A percentile compares a stretch with the other conserved stretches of the same genome.
Conservation (phyloP, 345 rosid genomes). For the Brassica nigra region DNA sequence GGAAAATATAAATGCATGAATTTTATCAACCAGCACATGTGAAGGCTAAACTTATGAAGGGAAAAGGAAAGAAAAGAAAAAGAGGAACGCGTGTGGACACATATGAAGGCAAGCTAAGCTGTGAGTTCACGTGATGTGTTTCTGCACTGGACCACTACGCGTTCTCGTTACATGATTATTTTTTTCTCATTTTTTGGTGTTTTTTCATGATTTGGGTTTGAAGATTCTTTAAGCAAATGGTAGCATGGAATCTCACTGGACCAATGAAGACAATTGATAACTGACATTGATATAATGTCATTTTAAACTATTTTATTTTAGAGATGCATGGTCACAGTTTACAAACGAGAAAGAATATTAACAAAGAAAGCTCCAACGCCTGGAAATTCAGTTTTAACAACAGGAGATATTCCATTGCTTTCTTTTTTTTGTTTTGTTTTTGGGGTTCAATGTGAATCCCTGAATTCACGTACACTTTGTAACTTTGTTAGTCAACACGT, state of each 20-base stretch:
- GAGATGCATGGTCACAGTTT: neutral
- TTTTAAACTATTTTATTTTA: neutral
- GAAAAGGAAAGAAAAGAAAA: slow-evolving; percentile 16
- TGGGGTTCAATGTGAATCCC: neutral
- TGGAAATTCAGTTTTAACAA: neutral
- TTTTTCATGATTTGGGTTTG: neutral
- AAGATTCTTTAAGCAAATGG: slow-evolving; percentile 21
- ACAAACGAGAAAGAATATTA: neutral
- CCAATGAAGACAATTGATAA: neutral
- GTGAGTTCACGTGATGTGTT: slow-evolving; percentile 65
- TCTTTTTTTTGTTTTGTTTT: neutral
- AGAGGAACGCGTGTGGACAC: slow-evolving; percentile 25
- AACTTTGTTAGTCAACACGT: neutral
- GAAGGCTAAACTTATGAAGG: neutral
- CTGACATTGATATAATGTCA: neutral
- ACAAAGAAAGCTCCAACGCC: neutral
- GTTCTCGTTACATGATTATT: slow-evolving; percentile 47
- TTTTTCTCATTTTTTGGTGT: neutral
- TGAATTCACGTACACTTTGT: neutral
- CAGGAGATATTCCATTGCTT: neutral
- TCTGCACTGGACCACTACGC: slow-evolving; percentile 50
- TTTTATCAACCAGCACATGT: neutral
- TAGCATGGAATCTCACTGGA: neutral
- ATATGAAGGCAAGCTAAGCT: slow-evolving; percentile 37
- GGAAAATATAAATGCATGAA: neutral